These are phyloP conservation scores for Clitopilus passeckerianus DNA, from an alignment of 768 basidiomycete species.

Conservation along the genomic window DNA sequence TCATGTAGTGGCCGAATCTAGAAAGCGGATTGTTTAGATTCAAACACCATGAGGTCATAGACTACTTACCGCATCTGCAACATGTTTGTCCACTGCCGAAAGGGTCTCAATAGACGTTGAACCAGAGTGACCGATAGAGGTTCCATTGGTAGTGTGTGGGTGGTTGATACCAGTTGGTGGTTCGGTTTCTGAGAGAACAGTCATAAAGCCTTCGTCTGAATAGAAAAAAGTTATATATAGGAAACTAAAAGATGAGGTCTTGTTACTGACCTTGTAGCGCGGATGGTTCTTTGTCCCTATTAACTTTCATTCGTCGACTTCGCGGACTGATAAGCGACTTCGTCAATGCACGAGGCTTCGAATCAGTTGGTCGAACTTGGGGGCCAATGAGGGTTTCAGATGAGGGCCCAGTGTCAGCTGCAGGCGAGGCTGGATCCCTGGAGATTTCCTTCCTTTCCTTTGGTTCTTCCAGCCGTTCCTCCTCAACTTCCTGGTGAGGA, in stretches of 20 bases:
- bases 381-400: background rate
- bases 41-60: background rate
- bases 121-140: background rate
- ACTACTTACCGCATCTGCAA: constrained; percentile 28
- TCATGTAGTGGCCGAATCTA: constrained; percentile 49
- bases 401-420: background rate
- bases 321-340: constrained; percentile 49
- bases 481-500: constrained; percentile 46
- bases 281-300: constrained; percentile 40
- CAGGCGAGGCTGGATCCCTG: constrained; percentile 1
- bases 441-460: background rate
- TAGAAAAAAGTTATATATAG: no score
- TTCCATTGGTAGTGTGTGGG: background rate
- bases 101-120: background rate
- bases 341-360: constrained; percentile 61
- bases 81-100: constrained; percentile 17
- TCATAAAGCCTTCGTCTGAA: no score
- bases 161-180: background rate
- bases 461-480: constrained; percentile 24
- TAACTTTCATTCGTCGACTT: constrained; percentile 45
- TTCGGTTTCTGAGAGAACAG: background rate
- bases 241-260: no score
- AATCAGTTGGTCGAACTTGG: constrained; percentile 25
- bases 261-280: constrained; percentile 49
- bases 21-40: background rate